Evolutionary conservation across 306 rosid genomes (phyloP), one percentile per base, ranked within the genome.

Genomic region (Cucumis hystrix): DNA sequence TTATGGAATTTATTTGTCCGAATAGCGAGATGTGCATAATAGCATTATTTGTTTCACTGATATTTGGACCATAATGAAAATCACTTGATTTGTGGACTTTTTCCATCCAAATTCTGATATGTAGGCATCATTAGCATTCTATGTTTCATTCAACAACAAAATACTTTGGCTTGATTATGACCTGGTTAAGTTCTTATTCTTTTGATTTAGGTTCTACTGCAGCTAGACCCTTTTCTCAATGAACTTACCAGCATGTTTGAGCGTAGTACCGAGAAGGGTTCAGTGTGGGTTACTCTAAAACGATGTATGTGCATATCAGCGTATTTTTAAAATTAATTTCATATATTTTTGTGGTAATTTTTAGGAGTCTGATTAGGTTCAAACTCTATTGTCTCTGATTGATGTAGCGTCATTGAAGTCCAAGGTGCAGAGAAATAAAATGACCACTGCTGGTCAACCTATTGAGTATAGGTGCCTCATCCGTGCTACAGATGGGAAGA

Each of bases 261-360:
- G 88, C 89, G 83, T 33, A 92, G 85, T 85, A 88, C 84, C 0
- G 93, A 91, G 80, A 87, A 85, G 71, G 97, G 98, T n/a, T 87
- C 99, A 2, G 96, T 92, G 52, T 96, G 97, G 99, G 99, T 96
- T 63, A 96, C 97, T 58, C 96, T 92, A 58, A 92, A 96, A 76
- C 87, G 99, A 91, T 96, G 99, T 96, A 80, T 62, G 89, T 84
- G 49, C 58, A 25, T 56, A 43, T 60, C 74, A 67, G 58, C 17
- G 66, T 77, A 77, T 33, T 4, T 33, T 33, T 33, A 3, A 33
- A 30, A 63, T 17, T 54, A 20, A 15, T 30, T 17, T 51, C 15
- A 5, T 23, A 9, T 6, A n/a, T 33, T 25, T 77, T 78, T 35
- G 39, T 79, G 71, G 56, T 60, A 10, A 51, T 63, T 23, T 79